These are phyloP conservation scores for Globisporangium carolinianum DNA, from an alignment of 352 stramenopile genomes.

Conservation along the genomic window DNA sequence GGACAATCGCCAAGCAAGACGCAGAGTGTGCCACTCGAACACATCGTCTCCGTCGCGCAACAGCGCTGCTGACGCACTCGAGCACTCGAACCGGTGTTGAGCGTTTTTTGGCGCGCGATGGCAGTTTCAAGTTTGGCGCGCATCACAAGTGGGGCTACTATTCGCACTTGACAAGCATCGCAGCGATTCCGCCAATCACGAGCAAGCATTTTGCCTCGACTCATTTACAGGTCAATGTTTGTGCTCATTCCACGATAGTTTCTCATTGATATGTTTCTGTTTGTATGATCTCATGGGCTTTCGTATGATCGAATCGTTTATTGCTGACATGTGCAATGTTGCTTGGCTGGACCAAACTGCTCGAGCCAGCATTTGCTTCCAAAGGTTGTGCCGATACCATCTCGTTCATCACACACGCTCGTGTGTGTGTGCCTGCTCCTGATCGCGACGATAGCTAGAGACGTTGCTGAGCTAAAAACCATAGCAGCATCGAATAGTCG, in stretches of 20 bases:
- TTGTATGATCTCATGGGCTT: not conserved
- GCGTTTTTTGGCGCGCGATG: not conserved
- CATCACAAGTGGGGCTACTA: slow-evolving; percentile 2
- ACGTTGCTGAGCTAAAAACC: not conserved
- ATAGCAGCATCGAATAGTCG: not conserved
- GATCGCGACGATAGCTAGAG: not conserved
- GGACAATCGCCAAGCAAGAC: not conserved
- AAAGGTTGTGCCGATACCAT: not conserved
- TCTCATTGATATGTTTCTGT: not conserved
- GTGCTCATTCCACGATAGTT: not conserved
- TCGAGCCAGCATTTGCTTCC: not conserved
- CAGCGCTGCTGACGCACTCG: not conserved
- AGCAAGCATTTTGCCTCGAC: too few species aligned
- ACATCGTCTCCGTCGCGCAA: not conserved
- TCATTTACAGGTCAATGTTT: too few species aligned
- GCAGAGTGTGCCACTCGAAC: not conserved
- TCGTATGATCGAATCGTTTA: not conserved
- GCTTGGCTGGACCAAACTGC: slow-evolving; percentile 10
- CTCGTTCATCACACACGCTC: not conserved
- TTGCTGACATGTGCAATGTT: not conserved
- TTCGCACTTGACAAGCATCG: slow-evolving; percentile 7
- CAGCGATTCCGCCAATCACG: slow-evolving; percentile 27
- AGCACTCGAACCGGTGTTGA: not conserved
- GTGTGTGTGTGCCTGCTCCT: not conserved
- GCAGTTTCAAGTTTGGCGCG: not conserved